Conservation (phyloP, 768 basidiomycete genomes). For the Lactarius vividus region DNA sequence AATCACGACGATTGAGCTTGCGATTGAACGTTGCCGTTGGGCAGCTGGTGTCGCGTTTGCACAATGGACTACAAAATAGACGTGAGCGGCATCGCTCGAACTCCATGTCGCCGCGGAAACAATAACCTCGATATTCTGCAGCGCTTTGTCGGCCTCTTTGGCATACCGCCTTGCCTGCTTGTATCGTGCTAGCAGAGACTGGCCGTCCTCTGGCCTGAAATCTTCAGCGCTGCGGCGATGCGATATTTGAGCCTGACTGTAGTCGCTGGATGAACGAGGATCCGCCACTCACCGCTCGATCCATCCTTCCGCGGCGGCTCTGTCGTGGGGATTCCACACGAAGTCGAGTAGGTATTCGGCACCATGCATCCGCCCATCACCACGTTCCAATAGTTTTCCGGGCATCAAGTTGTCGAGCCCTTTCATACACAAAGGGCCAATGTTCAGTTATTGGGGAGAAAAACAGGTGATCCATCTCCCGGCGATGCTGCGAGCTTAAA, state of each 20-base stretch:
- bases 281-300: not conserved
- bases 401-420: not conserved
- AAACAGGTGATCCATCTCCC: not conserved
- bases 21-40: not conserved
- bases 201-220: not conserved
- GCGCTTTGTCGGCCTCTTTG: not conserved
- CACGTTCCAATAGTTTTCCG: not conserved
- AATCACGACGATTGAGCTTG: not conserved
- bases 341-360: not conserved
- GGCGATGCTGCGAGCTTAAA: not conserved
- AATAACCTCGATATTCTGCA: not conserved
- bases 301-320: not conserved
- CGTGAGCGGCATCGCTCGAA: not conserved
- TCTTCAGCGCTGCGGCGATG: not conserved
- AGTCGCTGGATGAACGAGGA: not conserved
- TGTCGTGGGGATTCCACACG: not conserved
- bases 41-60: not conserved
- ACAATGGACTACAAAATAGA: not conserved
- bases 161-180: not conserved
- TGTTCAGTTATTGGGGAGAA: not conserved
- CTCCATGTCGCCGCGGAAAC: not conserved
- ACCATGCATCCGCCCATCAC: not conserved
- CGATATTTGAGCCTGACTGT: not conserved
- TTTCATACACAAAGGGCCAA: not conserved
- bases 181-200: not conserved